Percentiles rank a stretch among this genome's conserved stretches.
These are phyloP conservation scores for Byssochlamys sp. DNA, from an alignment of 2,329 filamentous ascomycete species.

Conservation along the genomic window DNA sequence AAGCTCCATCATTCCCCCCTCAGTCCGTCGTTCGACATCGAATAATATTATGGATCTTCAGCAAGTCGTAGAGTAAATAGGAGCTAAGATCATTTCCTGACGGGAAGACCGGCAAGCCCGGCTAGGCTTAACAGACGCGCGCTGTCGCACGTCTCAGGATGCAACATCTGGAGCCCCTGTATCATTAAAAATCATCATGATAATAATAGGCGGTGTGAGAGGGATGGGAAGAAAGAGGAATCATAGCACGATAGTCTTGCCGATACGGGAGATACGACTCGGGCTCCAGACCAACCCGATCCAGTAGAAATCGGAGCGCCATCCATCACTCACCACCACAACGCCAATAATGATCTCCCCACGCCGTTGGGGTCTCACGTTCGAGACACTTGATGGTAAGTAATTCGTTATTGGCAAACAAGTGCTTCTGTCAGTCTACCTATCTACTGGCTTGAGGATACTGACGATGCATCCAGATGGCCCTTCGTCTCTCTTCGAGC, in stretches of 20 bases:
- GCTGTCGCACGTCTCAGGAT: background rate
- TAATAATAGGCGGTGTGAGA: background rate
- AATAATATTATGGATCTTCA: background rate
- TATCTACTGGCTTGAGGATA: background rate
- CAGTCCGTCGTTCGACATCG: background rate
- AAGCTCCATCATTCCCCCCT: background rate
- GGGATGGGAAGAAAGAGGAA: background rate
- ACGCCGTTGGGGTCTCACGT: background rate
- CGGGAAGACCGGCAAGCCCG: background rate
- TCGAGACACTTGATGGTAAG: background rate
- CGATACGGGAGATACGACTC: slow-evolving; percentile 1
- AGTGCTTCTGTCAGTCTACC: background rate
- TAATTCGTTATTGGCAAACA: background rate
- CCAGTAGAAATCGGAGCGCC: background rate
- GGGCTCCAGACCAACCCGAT: background rate
- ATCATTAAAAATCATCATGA: background rate
- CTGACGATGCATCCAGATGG: background rate
- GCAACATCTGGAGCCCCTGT: background rate
- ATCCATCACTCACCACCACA: background rate
- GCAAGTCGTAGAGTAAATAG: background rate
- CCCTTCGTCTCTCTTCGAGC: background rate
- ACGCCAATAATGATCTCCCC: background rate
- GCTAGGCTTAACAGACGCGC: background rate
- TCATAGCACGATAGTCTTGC: background rate
- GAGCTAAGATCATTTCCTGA: background rate